A percentile compares a stretch with the other conserved stretches of the same genome.
Evolutionary conservation across 2,329 filamentous ascomycete genomes (phyloP).

Genomic region (Fonsecaea pedrosoi): DNA sequence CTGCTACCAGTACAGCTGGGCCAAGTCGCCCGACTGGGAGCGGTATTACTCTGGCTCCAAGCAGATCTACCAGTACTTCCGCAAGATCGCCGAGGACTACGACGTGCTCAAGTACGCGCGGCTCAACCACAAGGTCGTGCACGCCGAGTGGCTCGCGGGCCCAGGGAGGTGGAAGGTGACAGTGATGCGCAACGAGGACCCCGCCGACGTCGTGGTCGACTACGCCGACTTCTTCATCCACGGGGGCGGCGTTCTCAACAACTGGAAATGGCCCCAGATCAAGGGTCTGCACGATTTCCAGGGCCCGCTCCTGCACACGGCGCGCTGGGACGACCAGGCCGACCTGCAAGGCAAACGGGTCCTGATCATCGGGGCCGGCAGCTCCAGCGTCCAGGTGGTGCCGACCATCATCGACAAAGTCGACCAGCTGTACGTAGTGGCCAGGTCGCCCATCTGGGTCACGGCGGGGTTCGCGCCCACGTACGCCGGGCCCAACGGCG

Average conservation of each 20-base stretch:
- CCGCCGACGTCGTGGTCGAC: neutral
- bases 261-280: slow-evolving; percentile 60
- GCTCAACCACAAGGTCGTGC: slow-evolving; percentile 39
- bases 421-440: slow-evolving; percentile 39
- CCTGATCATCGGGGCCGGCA: slow-evolving; percentile 63
- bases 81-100: slow-evolving; percentile 37
- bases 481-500: slow-evolving; percentile 25
- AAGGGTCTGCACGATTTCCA: slow-evolving; percentile 60
- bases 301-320: slow-evolving; percentile 62
- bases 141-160: slow-evolving; percentile 25
- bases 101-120: slow-evolving; percentile 40
- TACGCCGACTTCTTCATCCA: neutral
- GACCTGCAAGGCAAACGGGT: slow-evolving; percentile 58
- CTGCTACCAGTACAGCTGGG: slow-evolving; percentile 47
- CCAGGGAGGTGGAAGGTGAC: neutral
- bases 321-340: slow-evolving; percentile 61
- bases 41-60: slow-evolving; percentile 38
- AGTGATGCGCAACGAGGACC: neutral
- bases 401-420: slow-evolving; percentile 53
- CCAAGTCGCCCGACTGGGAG: slow-evolving; percentile 42
- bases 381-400: slow-evolving; percentile 62
- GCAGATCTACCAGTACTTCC: slow-evolving; percentile 43
- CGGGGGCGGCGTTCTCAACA: slow-evolving; percentile 42
- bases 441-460: slow-evolving; percentile 35
- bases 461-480: slow-evolving; percentile 32